Evolutionary conservation across 192 early-diverging fungal species (phyloP).

Genomic region (Paraglomus brasilianum): DNA sequence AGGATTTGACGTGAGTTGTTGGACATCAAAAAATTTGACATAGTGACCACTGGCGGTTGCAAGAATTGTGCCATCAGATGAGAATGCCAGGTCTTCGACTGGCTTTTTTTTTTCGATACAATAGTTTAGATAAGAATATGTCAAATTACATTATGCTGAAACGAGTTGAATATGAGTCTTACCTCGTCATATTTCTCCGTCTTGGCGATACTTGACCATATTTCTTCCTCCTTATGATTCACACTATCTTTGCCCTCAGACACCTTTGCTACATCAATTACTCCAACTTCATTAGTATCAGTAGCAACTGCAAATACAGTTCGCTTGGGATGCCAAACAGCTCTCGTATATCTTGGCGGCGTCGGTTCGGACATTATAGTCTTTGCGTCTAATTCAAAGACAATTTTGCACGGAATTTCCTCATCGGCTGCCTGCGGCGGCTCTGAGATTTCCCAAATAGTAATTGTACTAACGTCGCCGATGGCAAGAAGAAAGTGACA

Average conservation of each 20-base stretch:
- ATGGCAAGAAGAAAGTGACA: constrained; percentile 24
- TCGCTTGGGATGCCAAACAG: constrained; percentile 43
- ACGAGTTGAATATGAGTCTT: not conserved
- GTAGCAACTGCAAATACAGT: constrained; percentile 43
- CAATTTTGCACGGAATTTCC: constrained; percentile 31
- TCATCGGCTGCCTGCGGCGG: not conserved
- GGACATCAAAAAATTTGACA: constrained; percentile 39
- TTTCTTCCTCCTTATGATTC: constrained; percentile 34
- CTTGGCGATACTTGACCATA: constrained; percentile 33
- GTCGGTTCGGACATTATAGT: constrained; percentile 28
- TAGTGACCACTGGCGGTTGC: constrained; percentile 43
- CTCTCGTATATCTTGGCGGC: constrained; percentile 41
- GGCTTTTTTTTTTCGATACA: constrained; percentile 28
- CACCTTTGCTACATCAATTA: constrained; percentile 34
- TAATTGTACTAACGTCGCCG: constrained; percentile 26
- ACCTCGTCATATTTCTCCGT: constrained; percentile 42
- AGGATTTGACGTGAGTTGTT: not conserved
- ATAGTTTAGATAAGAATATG: not conserved
- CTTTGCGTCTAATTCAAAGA: constrained; percentile 40
- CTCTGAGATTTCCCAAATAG: constrained; percentile 26
- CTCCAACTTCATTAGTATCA: constrained; percentile 41
- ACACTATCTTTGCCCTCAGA: constrained; percentile 28
- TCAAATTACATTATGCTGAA: not conserved
- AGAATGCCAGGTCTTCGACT: constrained; percentile 46
- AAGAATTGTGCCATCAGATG: constrained; percentile 44